These are phyloP conservation scores for Nicotiana obtusifolia DNA, from an alignment of 257 asterid genomes.

Conservation along the genomic window DNA sequence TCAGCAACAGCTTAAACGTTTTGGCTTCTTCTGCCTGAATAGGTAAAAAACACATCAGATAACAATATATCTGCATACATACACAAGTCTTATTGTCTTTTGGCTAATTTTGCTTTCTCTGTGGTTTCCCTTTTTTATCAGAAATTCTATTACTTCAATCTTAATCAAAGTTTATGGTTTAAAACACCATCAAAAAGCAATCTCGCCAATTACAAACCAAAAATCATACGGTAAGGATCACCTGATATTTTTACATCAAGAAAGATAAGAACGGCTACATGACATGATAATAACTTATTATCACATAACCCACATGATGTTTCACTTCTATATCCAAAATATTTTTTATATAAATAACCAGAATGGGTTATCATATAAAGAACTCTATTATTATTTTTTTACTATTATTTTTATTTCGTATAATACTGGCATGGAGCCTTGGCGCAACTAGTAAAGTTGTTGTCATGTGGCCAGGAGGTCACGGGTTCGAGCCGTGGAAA, in stretches of 20 bases:
- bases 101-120: background rate
- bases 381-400: background rate
- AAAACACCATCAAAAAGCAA: background rate
- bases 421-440: no score
- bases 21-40: constrained; percentile 90
- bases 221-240: background rate
- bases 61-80: background rate
- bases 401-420: no score
- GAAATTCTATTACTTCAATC: background rate
- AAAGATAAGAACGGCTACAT: background rate
- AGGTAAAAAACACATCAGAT: constrained; percentile 5
- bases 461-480: no score
- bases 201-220: background rate
- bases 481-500: no score
- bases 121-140: background rate
- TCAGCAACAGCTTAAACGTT: constrained; percentile 37
- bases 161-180: background rate
- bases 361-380: background rate
- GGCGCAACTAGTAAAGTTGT: no score
- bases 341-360: background rate
- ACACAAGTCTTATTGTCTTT: background rate
- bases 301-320: background rate
- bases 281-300: background rate
- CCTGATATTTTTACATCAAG: background rate
- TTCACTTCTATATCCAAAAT: background rate